Base-by-base conservation (phyloP, 768 basidiomycete species). In the Lactarius vividus region DNA sequence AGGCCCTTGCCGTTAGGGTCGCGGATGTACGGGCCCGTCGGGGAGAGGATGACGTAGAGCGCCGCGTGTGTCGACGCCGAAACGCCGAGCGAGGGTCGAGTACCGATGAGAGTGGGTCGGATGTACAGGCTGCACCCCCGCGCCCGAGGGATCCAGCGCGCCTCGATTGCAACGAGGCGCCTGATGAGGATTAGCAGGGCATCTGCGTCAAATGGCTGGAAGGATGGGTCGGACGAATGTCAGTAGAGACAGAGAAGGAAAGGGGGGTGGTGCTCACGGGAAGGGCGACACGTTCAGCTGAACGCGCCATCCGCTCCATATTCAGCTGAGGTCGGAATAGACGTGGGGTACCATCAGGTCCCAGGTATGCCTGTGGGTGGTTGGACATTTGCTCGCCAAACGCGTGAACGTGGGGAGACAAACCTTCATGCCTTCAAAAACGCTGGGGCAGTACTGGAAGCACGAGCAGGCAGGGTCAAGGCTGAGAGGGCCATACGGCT, bases 311-410 rank as follows among this genome's bases (percentile, higher is more conserved):
- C 31, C 95, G 88, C 31, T 82, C 83, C 92, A 96, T 94, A 75
- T 96, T 96, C 75, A 83, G 77, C 35, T 91, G 81, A 0, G 94
- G 94, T 37, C 94, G 80, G 81, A 97, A 97, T 42, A 96, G 76
- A 8, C 89, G 81, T 1, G 87, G 82, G 59, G 84, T 83, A 1
- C 92, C 93, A 64, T 91, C 81, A n/a, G 85, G 83, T 11, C 85
- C 87, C 1, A 84, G 65, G 74, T 89, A 91, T 0, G 91, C 90
- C 86, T 90, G 44, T 16, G 20, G 18, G 2, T 26, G 31, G 18
- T 16, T 62, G 42, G 29, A 29, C 2, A 39, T 55, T 59, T 39
- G 31, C 11, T 26, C 53, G n/a, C 37, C 4, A 26, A 62, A 2
- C 29, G 20, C 13, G 62, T n/a, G 23, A 35, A 60, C 28, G 10